phyloP scores from a whole-genome alignment of 2,329 filamentous ascomycete genomes.

The Claviceps fusiformis region DNA sequence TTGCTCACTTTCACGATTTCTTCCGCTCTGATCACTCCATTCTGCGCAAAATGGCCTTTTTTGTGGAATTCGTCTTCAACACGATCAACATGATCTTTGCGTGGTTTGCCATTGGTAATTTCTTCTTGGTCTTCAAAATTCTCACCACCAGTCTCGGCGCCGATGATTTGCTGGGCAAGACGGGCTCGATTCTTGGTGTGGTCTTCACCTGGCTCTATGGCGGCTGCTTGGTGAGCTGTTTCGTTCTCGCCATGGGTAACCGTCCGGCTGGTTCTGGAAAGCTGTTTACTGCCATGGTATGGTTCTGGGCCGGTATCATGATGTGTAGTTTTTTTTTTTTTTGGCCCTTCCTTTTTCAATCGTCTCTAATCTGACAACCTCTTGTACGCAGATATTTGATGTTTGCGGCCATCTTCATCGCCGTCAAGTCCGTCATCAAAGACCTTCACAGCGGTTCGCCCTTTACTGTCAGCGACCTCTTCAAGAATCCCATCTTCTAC shows the following conservation, averaged over 20 bases:
- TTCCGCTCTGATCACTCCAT: constrained; percentile 86
- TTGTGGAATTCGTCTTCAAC: constrained; percentile 89
- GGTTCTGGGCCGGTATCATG: constrained; percentile 97
- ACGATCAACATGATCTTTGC: constrained; percentile 95
- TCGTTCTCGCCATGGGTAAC: constrained; percentile 88
- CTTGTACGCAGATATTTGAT: constrained; percentile 55
- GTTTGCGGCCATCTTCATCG: constrained; percentile 91
- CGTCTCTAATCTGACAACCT: not conserved
- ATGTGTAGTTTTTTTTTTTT: constrained; percentile 41
- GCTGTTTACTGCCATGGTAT: constrained; percentile 94
- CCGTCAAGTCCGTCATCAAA: constrained; percentile 67
- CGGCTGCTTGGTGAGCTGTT: constrained; percentile 81
- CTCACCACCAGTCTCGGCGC: constrained; percentile 74
- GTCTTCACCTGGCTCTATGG: constrained; percentile 96
- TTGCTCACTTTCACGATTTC: constrained; percentile 91
- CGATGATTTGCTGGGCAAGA: constrained; percentile 54
- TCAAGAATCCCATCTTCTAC: constrained; percentile 82
- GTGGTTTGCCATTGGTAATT: constrained; percentile 97
- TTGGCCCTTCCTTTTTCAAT: not conserved
- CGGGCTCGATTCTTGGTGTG: constrained; percentile 69
- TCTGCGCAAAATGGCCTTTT: constrained; percentile 75
- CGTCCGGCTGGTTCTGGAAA: constrained; percentile 85
- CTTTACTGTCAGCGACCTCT: constrained; percentile 60
- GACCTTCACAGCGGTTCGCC: constrained; percentile 47
- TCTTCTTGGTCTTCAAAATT: constrained; percentile 98